Base-by-base conservation (phyloP, 1,284 basidiomycete genomes). In the Trametes polyzona region DNA sequence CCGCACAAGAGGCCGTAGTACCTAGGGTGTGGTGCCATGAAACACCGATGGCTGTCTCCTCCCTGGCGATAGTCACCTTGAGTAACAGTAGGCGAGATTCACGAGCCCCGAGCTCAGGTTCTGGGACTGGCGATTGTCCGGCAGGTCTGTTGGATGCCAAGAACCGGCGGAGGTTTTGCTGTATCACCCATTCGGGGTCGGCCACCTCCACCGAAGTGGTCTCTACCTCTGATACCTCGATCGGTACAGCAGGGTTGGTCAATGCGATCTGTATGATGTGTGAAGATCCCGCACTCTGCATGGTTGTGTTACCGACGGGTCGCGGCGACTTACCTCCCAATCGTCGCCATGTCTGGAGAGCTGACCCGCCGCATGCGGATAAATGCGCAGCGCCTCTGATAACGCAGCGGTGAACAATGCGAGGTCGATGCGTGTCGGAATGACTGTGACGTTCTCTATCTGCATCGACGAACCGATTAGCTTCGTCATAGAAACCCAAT, bases 21-120 rank as follows among this genome's bases (percentile, higher is more conserved):
- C 69, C 69, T n/a, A 71, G 62, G 4, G 57, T 61, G 49, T 75
- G 73, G 50, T 75, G 66, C 74, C 72, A 75, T 8, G 68, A 65
- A 17, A 75, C 55, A 17, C 71, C 74, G 19, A 75, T 61, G 14
- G 60, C 63, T 0, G 71, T 73, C 52, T 69, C 62, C 0, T 52
- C 26, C 6, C 44, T 47, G 5, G 66, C 57, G 6, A 71, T 35
- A 1, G 68, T 69, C 32, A 74, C 35, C 41, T 72, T 72, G 36
- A 74, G 36, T 30, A 64, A 57, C 24, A 75, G 56, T 12, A 75
- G 61, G 7, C 69, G 59, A 16, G 37, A 47, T 33, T 61, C 57
- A 3, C 56, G 55, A 41, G 65, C 21, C 60, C 52, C 16, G 4
- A 12, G 11, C 26, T 26, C 12, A 21, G 27, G 9, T 30, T 19